phyloP scores from a whole-genome alignment of 2,329 filamentous ascomycete species.

The Phialophora verrucosa region DNA sequence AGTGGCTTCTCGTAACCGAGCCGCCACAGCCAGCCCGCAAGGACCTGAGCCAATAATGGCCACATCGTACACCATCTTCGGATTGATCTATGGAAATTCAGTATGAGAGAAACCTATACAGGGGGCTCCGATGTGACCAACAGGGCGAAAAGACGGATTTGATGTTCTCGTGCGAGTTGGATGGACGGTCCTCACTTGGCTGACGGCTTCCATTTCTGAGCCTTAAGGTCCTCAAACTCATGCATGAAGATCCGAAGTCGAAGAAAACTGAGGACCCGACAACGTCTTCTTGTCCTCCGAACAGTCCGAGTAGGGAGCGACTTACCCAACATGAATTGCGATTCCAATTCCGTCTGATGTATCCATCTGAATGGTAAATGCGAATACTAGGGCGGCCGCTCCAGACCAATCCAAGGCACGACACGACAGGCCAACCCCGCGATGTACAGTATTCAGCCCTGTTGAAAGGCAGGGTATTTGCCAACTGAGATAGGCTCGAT shows the following conservation, averaged over 20 bases:
- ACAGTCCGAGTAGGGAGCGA: neutral
- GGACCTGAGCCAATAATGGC: slow-evolving; percentile 77
- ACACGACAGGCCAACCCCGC: neutral
- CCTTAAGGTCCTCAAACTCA: neutral
- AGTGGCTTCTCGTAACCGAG: slow-evolving; percentile 72
- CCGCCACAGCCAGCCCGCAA: slow-evolving; percentile 74
- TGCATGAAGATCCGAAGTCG: neutral
- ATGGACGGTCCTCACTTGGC: neutral
- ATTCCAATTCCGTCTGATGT: neutral
- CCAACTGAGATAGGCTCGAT: neutral
- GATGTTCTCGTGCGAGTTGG: neutral
- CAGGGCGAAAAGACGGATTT: too few relatives aligned
- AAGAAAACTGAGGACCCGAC: neutral
- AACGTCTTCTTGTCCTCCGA: neutral
- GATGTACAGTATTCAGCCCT: neutral
- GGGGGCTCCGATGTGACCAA: neutral
- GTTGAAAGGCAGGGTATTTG: neutral
- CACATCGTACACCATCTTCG: slow-evolving; percentile 58
- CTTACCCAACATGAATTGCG: neutral
- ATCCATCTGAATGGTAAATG: neutral
- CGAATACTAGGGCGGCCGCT: neutral
- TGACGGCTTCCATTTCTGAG: neutral
- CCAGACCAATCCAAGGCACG: neutral
- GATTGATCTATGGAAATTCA: neutral
- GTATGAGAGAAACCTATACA: neutral